Conservation (phyloP, 2,329 filamentous ascomycete species). For the Canariomyces notabilis region DNA sequence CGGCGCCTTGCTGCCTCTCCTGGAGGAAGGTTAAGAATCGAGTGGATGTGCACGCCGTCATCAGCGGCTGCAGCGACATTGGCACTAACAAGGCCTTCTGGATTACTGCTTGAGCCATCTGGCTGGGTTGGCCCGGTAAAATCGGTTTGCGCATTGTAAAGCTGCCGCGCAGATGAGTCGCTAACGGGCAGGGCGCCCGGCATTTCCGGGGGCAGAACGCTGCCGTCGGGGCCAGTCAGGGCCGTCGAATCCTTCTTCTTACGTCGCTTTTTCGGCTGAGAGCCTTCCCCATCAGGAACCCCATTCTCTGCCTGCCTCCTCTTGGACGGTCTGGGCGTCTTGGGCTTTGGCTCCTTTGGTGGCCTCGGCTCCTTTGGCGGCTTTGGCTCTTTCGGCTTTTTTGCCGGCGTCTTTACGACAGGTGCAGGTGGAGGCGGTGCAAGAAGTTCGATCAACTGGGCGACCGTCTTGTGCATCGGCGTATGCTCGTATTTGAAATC, state of each 20-base stretch:
- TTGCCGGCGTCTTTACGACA: constrained; percentile 27
- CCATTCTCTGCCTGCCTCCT: constrained; percentile 25
- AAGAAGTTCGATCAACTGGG: constrained; percentile 43
- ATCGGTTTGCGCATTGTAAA: constrained; percentile 17
- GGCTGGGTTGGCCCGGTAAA: constrained; percentile 1
- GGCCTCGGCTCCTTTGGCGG: constrained; percentile 27
- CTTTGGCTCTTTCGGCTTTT: constrained; percentile 24
- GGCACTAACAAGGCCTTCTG: constrained; percentile 18
- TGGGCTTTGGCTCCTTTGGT: constrained; percentile 22
- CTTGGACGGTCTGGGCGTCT: constrained; percentile 22
- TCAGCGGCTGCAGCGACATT: constrained; percentile 17
- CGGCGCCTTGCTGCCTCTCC: constrained; percentile 47
- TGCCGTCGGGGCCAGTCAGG: constrained; percentile 7
- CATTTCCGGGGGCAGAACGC: constrained; percentile 22
- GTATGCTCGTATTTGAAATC: constrained; percentile 53
- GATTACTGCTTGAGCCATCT: constrained; percentile 12
- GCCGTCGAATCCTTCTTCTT: constrained; percentile 26
- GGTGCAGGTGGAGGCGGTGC: constrained; percentile 39
- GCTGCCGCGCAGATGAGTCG: constrained; percentile 12
- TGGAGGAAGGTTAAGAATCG: constrained; percentile 38
- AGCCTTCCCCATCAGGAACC: constrained; percentile 17
- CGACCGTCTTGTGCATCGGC: constrained; percentile 52
- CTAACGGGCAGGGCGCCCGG: constrained; percentile 22
- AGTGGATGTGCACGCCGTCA: constrained; percentile 21
- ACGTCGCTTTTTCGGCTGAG: constrained; percentile 25